Evolutionary conservation across 441 rosid species (phyloP), one percentile per base, ranked within the genome.

Genomic region (Metrosideros polymorpha): DNA sequence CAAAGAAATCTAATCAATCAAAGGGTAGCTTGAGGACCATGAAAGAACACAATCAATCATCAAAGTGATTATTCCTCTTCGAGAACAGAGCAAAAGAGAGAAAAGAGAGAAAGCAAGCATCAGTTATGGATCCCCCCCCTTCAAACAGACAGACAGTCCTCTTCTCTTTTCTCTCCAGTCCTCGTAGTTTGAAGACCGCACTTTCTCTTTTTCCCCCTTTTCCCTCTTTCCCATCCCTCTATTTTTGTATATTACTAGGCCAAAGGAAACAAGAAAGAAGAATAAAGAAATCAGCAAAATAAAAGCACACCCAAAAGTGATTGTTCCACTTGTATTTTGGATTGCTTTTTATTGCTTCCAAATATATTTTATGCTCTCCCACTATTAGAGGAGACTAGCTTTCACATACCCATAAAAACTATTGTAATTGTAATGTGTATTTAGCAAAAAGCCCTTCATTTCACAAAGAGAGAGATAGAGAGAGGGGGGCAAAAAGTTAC

Each of bases 81-180:
- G 83, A 39, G 32, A 53, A 45, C 45, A 77, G 50, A 43, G n/a
- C 47, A 66, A 51, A 85, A 47, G 76, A 51, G 82, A 19, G 30
- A 24, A 63, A 71, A 53, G 56, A 30, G 18, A 55, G 30, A 85
- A 51, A 85, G 83, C 43, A 57, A 27, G 55, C 83, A 86, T 83
- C 91, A 87, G 84, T 91, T 89, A 84, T 91, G 79, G 79, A 71
- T 71, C 93, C 85, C 88, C 85, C 88, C 90, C 84, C 87, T 94
- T 93, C 93, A 91, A 91, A 91, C 92, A 91, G 95, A 94, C 95
- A 93, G 88, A 50, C 89, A 87, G 91, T 93, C 95, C 84, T 85
- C 88, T 35, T 88, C 86, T 89, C 93, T 86, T 86, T 89, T 82
- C 29, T 43, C 87, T 85, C 83, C 83, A 19, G 83, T 87, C 91